Conservation (phyloP, 495 filamentous ascomycete species). For the Podospora sp. region DNA sequence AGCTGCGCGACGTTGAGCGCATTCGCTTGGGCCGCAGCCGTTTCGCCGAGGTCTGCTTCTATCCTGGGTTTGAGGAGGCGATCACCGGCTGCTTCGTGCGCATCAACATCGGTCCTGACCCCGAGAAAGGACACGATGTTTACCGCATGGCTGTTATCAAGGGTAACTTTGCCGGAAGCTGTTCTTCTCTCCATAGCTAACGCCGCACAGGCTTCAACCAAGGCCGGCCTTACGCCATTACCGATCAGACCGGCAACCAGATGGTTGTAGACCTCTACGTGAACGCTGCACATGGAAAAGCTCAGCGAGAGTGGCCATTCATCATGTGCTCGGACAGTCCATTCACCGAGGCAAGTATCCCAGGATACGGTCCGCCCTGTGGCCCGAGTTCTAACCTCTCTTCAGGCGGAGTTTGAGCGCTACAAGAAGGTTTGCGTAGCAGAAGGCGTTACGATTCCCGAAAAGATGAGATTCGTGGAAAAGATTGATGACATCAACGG, state of each 20-base stretch:
- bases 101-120: constrained; percentile 74
- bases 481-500: constrained; percentile 83
- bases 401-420: constrained; percentile 76
- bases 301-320: constrained; percentile 78
- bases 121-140: constrained; percentile 64
- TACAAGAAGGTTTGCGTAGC: constrained; percentile 74
- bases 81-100: constrained; percentile 79
- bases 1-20: constrained; percentile 79
- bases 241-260: constrained; percentile 65
- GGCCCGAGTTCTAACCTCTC: constrained; percentile 29
- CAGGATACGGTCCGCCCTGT: not conserved
- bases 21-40: constrained; percentile 77
- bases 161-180: too few relatives aligned
- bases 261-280: constrained; percentile 79
- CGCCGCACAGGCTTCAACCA: constrained; percentile 64
- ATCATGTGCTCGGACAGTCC: constrained; percentile 75
- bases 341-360: constrained; percentile 67
- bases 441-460: constrained; percentile 72
- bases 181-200: constrained; percentile 13
- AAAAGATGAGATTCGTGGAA: constrained; percentile 59
- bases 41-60: constrained; percentile 86
- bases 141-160: constrained; percentile 90
- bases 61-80: constrained; percentile 80
- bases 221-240: constrained; percentile 79
- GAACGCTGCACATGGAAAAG: constrained; percentile 71